Conservation (phyloP, 208 protist species). For the Acanthamoeba castellanii region DNA sequence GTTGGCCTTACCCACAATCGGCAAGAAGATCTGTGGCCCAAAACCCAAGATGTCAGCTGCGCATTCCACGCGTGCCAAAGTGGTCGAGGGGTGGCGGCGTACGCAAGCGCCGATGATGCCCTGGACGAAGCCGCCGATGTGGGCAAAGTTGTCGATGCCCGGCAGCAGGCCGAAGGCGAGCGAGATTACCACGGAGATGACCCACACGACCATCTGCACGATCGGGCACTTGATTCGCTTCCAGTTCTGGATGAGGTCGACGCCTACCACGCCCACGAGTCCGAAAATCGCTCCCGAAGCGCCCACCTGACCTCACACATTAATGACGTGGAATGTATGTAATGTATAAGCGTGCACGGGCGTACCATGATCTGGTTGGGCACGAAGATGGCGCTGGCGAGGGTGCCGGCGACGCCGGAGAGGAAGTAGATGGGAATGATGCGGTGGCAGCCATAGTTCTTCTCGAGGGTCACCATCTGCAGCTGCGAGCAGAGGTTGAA, state of each 20-base stretch:
- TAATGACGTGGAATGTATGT: background rate
- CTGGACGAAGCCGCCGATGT: constrained; percentile 73
- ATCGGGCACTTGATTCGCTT: background rate
- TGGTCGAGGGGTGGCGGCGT: background rate
- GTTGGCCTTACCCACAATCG: constrained; percentile 29
- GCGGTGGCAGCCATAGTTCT: constrained; percentile 60
- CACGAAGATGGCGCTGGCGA: constrained; percentile 71
- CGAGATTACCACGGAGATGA: constrained; percentile 63
- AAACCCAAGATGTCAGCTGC: too few relatives aligned
- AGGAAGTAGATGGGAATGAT: constrained; percentile 75
- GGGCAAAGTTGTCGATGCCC: constrained; percentile 77
- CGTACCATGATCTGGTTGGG: constrained; percentile 71
- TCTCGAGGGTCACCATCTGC: constrained; percentile 59
- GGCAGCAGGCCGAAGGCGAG: constrained; percentile 72
- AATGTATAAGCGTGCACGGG: background rate
- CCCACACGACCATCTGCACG: constrained; percentile 58
- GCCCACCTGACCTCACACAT: background rate
- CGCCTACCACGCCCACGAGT: constrained; percentile 38
- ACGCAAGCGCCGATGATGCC: constrained; percentile 68
- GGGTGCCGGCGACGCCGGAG: constrained; percentile 62
- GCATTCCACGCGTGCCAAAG: background rate
- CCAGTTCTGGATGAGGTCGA: constrained; percentile 75
- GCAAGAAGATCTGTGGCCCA: background rate
- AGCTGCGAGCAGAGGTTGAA: constrained; percentile 70
- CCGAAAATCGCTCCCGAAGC: constrained; percentile 66